Conservation (phyloP, 495 filamentous ascomycete species). For the Platismatia glauca region DNA sequence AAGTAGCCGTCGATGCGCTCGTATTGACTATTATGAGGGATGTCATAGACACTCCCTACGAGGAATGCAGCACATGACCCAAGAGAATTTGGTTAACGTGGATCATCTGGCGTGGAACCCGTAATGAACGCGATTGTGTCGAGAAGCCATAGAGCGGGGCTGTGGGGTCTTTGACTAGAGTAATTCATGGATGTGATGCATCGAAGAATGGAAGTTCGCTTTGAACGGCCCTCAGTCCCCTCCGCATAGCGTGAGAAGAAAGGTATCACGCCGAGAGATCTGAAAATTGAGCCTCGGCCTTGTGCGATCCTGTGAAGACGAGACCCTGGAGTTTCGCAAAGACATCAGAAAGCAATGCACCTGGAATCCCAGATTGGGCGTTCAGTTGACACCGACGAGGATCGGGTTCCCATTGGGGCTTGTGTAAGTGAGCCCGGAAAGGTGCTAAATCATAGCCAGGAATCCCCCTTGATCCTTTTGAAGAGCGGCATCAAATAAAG, state of each 20-base stretch:
- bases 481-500: slow-evolving; percentile 15
- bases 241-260: neutral
- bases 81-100: too few species aligned
- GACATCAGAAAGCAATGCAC: neutral
- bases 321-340: neutral
- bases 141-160: neutral
- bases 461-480: slow-evolving; percentile 2
- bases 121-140: too few species aligned
- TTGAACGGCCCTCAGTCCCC: neutral
- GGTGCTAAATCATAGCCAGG: neutral
- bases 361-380: neutral
- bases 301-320: neutral
- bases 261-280: neutral
- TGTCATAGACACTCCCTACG: neutral
- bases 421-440: neutral
- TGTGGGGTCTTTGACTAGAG: neutral
- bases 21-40: neutral
- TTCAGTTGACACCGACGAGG: neutral
- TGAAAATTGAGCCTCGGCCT: neutral
- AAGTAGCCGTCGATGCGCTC: neutral
- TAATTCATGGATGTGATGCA: neutral
- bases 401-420: neutral
- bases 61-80: neutral
- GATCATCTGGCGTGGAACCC: too few species aligned
- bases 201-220: neutral